Percentiles rank a stretch among this genome's conserved stretches.
Conservation (phyloP, 176 grass and related monocot genomes). For the Bonia amplexicaulis region DNA sequence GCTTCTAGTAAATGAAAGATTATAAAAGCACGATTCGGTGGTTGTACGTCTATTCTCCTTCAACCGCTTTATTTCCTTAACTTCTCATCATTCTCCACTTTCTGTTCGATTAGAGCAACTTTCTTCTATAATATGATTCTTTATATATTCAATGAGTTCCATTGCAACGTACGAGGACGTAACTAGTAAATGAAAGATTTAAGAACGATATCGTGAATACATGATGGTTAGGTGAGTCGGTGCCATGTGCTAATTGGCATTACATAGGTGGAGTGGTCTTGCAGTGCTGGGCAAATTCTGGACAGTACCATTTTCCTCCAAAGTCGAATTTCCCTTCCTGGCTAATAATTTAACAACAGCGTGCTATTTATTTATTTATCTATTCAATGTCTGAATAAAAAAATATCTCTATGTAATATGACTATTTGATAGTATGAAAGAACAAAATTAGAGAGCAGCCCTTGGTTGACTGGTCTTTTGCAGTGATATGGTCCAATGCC, state of each 20-base stretch:
- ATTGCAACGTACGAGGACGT: too few species aligned
- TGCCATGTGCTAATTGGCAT: conserved; percentile 8
- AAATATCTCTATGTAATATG: not conserved
- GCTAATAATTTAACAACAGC: not conserved
- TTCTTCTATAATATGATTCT: too few species aligned
- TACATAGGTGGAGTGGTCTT: not conserved
- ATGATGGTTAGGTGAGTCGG: conserved; percentile 8
- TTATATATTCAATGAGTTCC: too few species aligned
- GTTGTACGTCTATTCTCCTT: too few species aligned
- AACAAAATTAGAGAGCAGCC: not conserved
- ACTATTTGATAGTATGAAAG: not conserved
- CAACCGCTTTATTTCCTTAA: too few species aligned
- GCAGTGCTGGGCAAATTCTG: not conserved
- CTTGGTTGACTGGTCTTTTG: not conserved
- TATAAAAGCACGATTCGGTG: too few species aligned
- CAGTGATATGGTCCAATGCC: not conserved
- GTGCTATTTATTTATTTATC: not conserved
- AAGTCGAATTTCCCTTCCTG: not conserved
- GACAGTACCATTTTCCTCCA: not conserved
- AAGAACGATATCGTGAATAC: not conserved
- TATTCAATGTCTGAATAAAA: not conserved
- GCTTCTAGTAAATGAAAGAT: not conserved
- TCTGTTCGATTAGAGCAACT: too few species aligned
- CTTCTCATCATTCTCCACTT: too few species aligned
- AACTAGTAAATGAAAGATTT: not conserved